These are phyloP conservation scores for Cucumis melo DNA, from an alignment of 306 rosid genomes.

Conservation along the genomic window DNA sequence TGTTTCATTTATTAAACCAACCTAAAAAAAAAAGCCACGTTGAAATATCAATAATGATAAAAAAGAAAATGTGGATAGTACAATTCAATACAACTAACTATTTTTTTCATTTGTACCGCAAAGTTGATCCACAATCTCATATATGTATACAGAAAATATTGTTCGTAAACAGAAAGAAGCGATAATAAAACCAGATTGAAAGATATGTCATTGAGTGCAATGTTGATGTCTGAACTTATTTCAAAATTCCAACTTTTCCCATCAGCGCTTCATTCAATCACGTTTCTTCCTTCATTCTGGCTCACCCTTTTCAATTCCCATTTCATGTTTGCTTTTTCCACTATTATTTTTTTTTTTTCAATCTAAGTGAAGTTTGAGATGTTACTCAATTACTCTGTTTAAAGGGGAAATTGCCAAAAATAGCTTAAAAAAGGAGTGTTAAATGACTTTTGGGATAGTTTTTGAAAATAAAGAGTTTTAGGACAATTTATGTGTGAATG, in stretches of 20 bases:
- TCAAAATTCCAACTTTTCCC: neutral
- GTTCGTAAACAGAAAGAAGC: neutral
- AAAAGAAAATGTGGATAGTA: neutral
- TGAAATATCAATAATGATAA: too few relatives aligned
- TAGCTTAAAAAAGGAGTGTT: too few relatives aligned
- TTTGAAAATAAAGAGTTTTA: too few relatives aligned
- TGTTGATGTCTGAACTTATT: slow-evolving; percentile 40
- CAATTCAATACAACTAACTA: neutral
- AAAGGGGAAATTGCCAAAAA: too few relatives aligned
- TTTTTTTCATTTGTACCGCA: neutral
- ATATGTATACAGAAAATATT: neutral
- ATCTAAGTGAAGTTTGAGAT: neutral
- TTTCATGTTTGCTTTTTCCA: neutral
- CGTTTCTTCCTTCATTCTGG: slow-evolving; percentile 25
- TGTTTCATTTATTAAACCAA: neutral
- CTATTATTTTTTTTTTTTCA: neutral
- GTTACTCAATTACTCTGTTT: neutral
- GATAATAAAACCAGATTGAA: slow-evolving; percentile 12
- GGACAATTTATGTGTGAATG: too few relatives aligned
- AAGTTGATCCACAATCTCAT: neutral
- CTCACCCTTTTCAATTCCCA: neutral
- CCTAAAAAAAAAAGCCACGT: neutral
- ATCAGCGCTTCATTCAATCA: slow-evolving; percentile 50
- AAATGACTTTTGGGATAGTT: too few relatives aligned
- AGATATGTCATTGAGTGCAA: slow-evolving; percentile 94